Evolutionary conservation across 2,329 filamentous ascomycete species (phyloP), one percentile per base, ranked within the genome.

Genomic region (Trichothecium roseum): DNA sequence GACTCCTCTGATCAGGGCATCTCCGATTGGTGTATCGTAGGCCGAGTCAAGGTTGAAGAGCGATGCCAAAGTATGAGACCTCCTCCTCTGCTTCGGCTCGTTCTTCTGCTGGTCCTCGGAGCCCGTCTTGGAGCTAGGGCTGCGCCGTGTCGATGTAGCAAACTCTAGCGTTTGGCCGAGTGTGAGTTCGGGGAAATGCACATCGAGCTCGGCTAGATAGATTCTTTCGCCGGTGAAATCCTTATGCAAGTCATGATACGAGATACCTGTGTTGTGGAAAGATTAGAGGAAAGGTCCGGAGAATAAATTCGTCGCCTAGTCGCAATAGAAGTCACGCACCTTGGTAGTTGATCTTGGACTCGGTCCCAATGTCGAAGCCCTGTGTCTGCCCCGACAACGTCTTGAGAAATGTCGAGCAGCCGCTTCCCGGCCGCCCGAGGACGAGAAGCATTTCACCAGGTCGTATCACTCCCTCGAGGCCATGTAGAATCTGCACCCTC

Each of bases 181-280:
- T 0, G 78, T 84, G 16, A 91, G 60, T n/a, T 83, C 78, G 1
- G 83, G 78, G 43, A 86, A 88, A 51, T 88, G 83, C 18, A 80
- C 68, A 51, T 86, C 81, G 18, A 70, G 67, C 57, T 80, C 17
- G 9, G 34, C 20, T 31, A 5, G 86, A 53, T 89, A 88, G 10
- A 84, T 64, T 2, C 79, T 68, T 54, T 77, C 78, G 28, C 76
- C 77, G 39, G 74, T 69, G 48, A 79, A 82, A 46, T 78, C 66
- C 40, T 66, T 65, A 33, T 63, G 60, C 66, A 78, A 78, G 37
- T 62, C 53, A 38, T 60, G 50, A 41, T 66, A 63, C 0, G 64
- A 52, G n/a, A 71, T 69, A 15, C 20, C 20, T 24, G 20, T 24
- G 6, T 24, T 10, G 10, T 6, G 20, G 20, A 24, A 24, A 10